Percentiles rank a stretch among this genome's conserved stretches.
Evolutionary conservation across 1,284 basidiomycete species (phyloP).

Genomic region (Rugosomyces carneus): DNA sequence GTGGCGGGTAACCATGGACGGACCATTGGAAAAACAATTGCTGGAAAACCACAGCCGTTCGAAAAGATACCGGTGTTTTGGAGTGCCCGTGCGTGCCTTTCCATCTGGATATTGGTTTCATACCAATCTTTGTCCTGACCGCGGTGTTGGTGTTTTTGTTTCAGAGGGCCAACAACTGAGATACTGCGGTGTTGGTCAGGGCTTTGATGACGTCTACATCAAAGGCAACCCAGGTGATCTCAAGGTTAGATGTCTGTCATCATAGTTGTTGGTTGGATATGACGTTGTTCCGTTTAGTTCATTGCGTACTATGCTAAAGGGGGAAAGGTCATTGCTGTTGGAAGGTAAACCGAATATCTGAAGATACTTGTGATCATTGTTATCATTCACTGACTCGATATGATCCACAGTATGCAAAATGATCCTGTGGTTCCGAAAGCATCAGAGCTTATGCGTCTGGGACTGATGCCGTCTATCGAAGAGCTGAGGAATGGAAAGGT

Average conservation of each 20-base stretch:
- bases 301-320: constrained; percentile 81
- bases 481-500: constrained; percentile 71
- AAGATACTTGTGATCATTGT: not conserved
- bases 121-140: too few species aligned
- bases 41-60: constrained; percentile 59
- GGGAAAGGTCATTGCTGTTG: constrained; percentile 76
- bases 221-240: constrained; percentile 74
- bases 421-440: constrained; percentile 80
- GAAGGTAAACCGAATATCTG: constrained; percentile 43
- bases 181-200: constrained; percentile 71
- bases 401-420: constrained; percentile 59
- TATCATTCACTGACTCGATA: not conserved
- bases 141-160: too few species aligned
- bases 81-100: constrained; percentile 61
- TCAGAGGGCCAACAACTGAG: constrained; percentile 48
- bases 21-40: constrained; percentile 74
- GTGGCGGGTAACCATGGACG: constrained; percentile 85
- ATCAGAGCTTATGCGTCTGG: constrained; percentile 75
- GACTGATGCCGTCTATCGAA: constrained; percentile 74
- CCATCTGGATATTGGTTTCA: too few species aligned
- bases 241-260: too few species aligned
- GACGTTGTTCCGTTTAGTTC: constrained; percentile 43
- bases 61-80: constrained; percentile 86
- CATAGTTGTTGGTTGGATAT: too few species aligned
- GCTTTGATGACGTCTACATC: constrained; percentile 71